These are phyloP conservation scores for Suillus paluster DNA, from an alignment of 768 basidiomycete species.

Conservation along the genomic window DNA sequence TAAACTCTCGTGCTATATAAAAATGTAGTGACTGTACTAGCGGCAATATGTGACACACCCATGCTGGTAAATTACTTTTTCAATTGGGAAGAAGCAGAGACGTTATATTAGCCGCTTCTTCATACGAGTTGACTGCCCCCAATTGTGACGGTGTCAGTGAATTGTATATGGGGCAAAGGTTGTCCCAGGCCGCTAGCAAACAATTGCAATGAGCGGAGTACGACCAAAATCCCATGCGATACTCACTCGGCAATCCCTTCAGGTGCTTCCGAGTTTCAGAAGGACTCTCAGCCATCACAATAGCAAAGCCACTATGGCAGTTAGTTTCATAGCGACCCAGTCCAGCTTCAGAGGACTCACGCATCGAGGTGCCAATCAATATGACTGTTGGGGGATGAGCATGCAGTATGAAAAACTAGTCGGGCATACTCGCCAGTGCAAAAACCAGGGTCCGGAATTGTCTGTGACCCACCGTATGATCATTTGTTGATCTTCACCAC, in stretches of 20 bases:
- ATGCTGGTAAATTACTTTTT: background rate
- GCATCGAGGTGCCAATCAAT: slow-evolving; percentile 34
- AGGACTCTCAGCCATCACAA: slow-evolving; percentile 32
- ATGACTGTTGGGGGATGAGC: slow-evolving; percentile 18
- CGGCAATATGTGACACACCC: background rate
- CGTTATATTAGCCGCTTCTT: slow-evolving; percentile 25
- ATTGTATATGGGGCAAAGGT: slow-evolving; percentile 29
- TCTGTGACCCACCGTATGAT: slow-evolving; percentile 63
- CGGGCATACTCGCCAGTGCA: slow-evolving; percentile 38
- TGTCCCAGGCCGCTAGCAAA: slow-evolving; percentile 24
- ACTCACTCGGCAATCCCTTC: slow-evolving; percentile 20
- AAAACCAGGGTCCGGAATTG: slow-evolving; percentile 64
- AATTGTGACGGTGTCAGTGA: slow-evolving; percentile 24
- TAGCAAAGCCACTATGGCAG: slow-evolving; percentile 26
- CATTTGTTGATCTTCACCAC: slow-evolving; percentile 43
- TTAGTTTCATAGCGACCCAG: background rate
- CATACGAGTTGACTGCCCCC: slow-evolving; percentile 20
- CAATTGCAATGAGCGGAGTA: background rate
- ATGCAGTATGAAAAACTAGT: slow-evolving; percentile 1
- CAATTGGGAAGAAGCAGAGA: slow-evolving; percentile 19
- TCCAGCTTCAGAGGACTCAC: slow-evolving; percentile 14
- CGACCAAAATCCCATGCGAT: background rate
- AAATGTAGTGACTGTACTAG: background rate
- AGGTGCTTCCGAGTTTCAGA: slow-evolving; percentile 19
- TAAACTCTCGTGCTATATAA: background rate